Percentiles rank a stretch among this genome's conserved stretches.
Evolutionary conservation across 768 basidiomycete species (phyloP).

Genomic region (Cytidiella melzeri): DNA sequence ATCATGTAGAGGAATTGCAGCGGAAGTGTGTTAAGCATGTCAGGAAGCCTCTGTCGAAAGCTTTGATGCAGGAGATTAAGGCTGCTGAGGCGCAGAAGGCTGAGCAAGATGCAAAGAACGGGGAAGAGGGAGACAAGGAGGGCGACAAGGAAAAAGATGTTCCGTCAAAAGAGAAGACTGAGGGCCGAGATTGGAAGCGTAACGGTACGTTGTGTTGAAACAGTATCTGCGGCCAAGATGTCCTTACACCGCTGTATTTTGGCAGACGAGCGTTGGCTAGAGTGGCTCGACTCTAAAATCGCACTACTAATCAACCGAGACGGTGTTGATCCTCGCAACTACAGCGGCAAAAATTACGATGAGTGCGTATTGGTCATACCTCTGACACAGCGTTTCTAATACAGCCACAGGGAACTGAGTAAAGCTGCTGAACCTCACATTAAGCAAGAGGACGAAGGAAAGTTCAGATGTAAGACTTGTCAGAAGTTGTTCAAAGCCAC

Average conservation of each 20-base stretch:
- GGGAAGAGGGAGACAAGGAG: slow-evolving; percentile 28
- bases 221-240: slow-evolving; percentile 14
- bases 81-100: slow-evolving; percentile 48
- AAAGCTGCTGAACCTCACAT: slow-evolving; percentile 74
- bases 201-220: slow-evolving; percentile 46
- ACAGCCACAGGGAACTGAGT: slow-evolving; percentile 61
- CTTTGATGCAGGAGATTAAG: slow-evolving; percentile 54
- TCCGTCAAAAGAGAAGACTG: slow-evolving; percentile 30
- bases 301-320: slow-evolving; percentile 74
- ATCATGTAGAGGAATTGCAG: slow-evolving; percentile 93
- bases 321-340: slow-evolving; percentile 78
- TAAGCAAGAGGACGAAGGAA: slow-evolving; percentile 95
- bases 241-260: too few species aligned
- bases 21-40: slow-evolving; percentile 92
- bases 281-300: slow-evolving; percentile 83
- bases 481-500: slow-evolving; percentile 97
- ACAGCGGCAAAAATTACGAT: slow-evolving; percentile 85
- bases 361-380: slow-evolving; percentile 52
- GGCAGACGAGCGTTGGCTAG: slow-evolving; percentile 85
- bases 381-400: slow-evolving; percentile 9
- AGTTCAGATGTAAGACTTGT: slow-evolving; percentile 95
- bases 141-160: slow-evolving; percentile 31
- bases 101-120: slow-evolving; percentile 38
- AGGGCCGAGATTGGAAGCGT: slow-evolving; percentile 49
- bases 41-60: slow-evolving; percentile 66